Evolutionary conservation across 129 eudicot genomes (phyloP), one percentile per base, ranked within the genome.

Genomic region (Flaveria brownii): DNA sequence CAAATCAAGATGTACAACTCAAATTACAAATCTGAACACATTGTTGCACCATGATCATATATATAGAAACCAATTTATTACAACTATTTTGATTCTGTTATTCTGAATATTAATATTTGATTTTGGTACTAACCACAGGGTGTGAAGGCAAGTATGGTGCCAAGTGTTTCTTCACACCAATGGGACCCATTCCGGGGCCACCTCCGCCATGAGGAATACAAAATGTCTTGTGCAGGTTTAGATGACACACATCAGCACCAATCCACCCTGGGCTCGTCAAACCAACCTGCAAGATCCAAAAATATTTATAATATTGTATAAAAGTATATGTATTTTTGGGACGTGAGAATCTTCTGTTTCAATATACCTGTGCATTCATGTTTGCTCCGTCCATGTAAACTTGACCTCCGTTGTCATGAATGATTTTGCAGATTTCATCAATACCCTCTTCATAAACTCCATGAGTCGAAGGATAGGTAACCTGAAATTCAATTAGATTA

Each of bases 341-440:
- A 23, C 1, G 59, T n/a, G 62, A 72, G 23, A 39, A 41, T 16
- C 12, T 36, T 11, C 15, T 22, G 39, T n/a, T 22, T 28, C 39
- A n/a, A 42, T 6, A 22, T 78, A 93, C 98, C 97, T 93, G 98
- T 62, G 98, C 98, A 78, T 93, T 93, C 98, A 93, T 93, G 92
- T 93, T 93, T 15, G 98, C 98, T 72, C 98, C 98, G 82, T 93
- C 98, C 98, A 93, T 93, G 89, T 93, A 93, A 51, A 93, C 98
- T 84, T 93, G 98, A 72, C 98, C 98, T 8, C 98, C 98, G 74
- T 93, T 93, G 81, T 93, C 96, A 56, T 93, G 98, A 77, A 93
- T 90, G 41, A 93, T 93, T 77, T 85, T 90, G 82, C 98, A 93
- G 49, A 93, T 93, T 78, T 93, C 98, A 75, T 93, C 97, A 75